Evolutionary conservation across 2,329 filamentous ascomycete species (phyloP).

Genomic region (Xylaria sp.): DNA sequence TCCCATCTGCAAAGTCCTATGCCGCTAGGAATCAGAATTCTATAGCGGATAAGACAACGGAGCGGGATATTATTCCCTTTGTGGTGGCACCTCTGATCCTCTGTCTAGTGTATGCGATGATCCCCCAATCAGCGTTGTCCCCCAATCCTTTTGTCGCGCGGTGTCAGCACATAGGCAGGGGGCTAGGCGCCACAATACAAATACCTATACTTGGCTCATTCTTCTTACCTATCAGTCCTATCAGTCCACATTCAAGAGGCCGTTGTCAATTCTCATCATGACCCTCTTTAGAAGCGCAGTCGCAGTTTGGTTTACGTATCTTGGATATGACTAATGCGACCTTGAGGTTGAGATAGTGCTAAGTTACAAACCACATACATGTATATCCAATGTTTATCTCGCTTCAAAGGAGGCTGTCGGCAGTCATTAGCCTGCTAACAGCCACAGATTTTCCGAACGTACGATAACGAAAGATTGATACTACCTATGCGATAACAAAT

Average conservation of each 20-base stretch:
- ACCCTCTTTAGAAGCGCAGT: neutral
- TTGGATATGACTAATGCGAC: neutral
- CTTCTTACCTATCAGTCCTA: slow-evolving; percentile 1
- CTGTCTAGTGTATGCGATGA: slow-evolving; percentile 31
- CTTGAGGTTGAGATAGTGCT: neutral
- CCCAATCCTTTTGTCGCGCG: slow-evolving; percentile 36
- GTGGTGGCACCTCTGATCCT: slow-evolving; percentile 37
- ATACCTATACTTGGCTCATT: slow-evolving; percentile 30
- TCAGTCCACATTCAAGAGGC: slow-evolving; percentile 2
- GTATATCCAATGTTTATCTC: neutral
- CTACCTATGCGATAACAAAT: neutral
- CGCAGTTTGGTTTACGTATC: neutral
- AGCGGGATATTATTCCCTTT: slow-evolving; percentile 31
- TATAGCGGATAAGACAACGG: slow-evolving; percentile 23
- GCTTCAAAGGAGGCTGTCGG: neutral
- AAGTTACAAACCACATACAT: neutral
- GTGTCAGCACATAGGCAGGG: slow-evolving; percentile 44
- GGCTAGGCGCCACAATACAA: slow-evolving; percentile 40
- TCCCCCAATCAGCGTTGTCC: slow-evolving; percentile 37
- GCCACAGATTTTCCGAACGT: neutral
- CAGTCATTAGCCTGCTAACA: neutral
- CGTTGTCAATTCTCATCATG: neutral
- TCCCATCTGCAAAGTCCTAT: neutral
- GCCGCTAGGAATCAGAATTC: slow-evolving; percentile 13
- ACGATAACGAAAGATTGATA: neutral